phyloP scores from a whole-genome alignment of 179 eudicot genomes.

The Patellifolia procumbens region DNA sequence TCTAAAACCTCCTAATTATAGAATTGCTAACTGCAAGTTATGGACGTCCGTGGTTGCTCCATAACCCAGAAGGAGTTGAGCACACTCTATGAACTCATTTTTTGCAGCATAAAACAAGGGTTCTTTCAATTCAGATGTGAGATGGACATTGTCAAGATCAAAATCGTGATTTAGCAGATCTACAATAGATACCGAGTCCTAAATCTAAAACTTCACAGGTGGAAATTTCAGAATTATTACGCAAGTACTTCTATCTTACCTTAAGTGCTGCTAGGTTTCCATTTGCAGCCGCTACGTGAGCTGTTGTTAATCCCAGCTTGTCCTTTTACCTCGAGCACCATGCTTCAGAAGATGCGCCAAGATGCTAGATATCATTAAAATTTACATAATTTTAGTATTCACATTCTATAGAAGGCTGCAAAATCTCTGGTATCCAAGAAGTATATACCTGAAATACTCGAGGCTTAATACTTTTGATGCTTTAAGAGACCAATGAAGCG shows the following conservation, averaged over 20 bases:
- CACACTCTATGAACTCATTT: conserved; percentile 45
- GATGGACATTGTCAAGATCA: conserved; percentile 32
- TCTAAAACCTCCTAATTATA: too few species aligned
- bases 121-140: conserved; percentile 37
- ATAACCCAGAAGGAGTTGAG: conserved; percentile 34
- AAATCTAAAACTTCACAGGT: background rate
- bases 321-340: conserved; percentile 44
- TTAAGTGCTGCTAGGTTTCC: conserved; percentile 40
- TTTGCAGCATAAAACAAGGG: conserved; percentile 44
- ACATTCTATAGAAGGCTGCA: background rate
- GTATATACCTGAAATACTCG: conserved; percentile 33
- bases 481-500: conserved; percentile 46
- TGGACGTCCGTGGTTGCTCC: conserved; percentile 42
- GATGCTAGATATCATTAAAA: conserved; percentile 28
- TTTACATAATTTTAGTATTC: background rate
- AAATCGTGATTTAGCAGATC: conserved; percentile 35
- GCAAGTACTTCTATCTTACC: conserved; percentile 26
- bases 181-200: conserved; percentile 12
- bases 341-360: conserved; percentile 35
- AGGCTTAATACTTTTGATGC: conserved; percentile 23
- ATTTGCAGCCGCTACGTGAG: conserved; percentile 41
- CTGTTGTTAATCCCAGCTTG: conserved; percentile 40
- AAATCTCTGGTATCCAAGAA: background rate
- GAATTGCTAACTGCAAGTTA: conserved; percentile 38
- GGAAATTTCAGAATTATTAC: conserved; percentile 2